Conservation (phyloP, 2,329 filamentous ascomycete genomes). For the Pseudogymnoascus verrucosus region DNA sequence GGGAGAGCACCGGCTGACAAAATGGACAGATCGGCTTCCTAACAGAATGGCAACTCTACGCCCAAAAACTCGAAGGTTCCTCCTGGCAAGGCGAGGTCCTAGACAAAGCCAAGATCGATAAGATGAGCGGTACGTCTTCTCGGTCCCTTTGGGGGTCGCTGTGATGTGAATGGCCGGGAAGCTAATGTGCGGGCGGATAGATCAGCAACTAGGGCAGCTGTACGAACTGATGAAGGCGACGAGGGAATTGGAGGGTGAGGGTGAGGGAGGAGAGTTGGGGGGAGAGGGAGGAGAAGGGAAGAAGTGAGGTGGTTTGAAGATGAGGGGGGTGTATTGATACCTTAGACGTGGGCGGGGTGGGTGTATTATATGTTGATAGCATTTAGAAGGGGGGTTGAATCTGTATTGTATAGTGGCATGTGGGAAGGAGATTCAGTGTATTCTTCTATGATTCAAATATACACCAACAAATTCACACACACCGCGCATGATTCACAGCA, state of each 20-base stretch:
- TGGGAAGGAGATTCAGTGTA: background rate
- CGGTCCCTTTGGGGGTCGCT: no score
- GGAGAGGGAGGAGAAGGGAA: background rate
- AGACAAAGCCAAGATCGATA: conserved; percentile 75
- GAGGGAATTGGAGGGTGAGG: background rate
- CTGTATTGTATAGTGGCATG: background rate
- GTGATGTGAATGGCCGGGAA: no score
- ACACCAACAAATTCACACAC: background rate
- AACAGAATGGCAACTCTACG: conserved; percentile 93
- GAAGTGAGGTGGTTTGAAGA: background rate
- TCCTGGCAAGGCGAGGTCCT: conserved; percentile 77
- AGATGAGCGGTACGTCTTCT: conserved; percentile 76
- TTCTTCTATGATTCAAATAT: background rate
- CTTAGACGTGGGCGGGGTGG: background rate
- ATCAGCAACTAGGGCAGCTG: conserved; percentile 87
- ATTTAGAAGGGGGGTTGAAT: background rate
- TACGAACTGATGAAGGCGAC: conserved; percentile 87
- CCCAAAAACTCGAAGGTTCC: conserved; percentile 83
- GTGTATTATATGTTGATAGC: background rate
- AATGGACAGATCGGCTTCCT: conserved; percentile 75
- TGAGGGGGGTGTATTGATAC: background rate
- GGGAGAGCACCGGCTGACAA: no score
- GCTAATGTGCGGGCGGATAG: conserved; percentile 35
- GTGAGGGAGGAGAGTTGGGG: background rate
- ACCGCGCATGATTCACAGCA: background rate